Conservation (phyloP, 768 basidiomycete genomes). For the Lepiota venenata region DNA sequence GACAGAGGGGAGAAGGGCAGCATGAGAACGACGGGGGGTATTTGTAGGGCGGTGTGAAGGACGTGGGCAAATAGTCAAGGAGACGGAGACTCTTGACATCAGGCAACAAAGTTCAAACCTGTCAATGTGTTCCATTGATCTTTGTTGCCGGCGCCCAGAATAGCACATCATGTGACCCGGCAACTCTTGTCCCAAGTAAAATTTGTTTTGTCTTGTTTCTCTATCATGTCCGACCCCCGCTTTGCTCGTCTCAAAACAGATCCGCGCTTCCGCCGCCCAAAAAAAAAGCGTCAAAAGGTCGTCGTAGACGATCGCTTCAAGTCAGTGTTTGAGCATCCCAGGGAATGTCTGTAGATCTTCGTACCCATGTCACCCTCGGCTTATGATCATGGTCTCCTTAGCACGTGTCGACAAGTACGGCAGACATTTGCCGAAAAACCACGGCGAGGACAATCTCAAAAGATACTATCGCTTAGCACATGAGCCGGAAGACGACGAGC, state of each 20-base stretch:
- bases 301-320: slow-evolving; percentile 93
- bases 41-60: slow-evolving; percentile 12
- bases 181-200: background rate
- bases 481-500: slow-evolving; percentile 36
- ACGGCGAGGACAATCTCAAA: slow-evolving; percentile 72
- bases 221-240: slow-evolving; percentile 72
- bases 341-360: slow-evolving; percentile 24
- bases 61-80: slow-evolving; percentile 8
- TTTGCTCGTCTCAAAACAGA: slow-evolving; percentile 87
- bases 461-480: slow-evolving; percentile 69
- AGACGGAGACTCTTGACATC: background rate
- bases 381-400: slow-evolving; percentile 15
- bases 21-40: slow-evolving; percentile 14
- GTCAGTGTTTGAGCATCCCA: slow-evolving; percentile 55
- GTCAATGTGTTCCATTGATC: background rate
- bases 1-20: slow-evolving; percentile 13
- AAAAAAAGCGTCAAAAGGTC: slow-evolving; percentile 77
- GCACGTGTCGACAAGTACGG: slow-evolving; percentile 90
- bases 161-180: slow-evolving; percentile 1
- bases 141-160: slow-evolving; percentile 10
- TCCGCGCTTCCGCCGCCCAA: slow-evolving; percentile 87
- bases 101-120: background rate
- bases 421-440: slow-evolving; percentile 59
- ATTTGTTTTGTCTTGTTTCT: background rate
- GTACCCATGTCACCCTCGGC: background rate